Evolutionary conservation across 441 rosid genomes (phyloP).

Genomic region (Eruca vesicaria): DNA sequence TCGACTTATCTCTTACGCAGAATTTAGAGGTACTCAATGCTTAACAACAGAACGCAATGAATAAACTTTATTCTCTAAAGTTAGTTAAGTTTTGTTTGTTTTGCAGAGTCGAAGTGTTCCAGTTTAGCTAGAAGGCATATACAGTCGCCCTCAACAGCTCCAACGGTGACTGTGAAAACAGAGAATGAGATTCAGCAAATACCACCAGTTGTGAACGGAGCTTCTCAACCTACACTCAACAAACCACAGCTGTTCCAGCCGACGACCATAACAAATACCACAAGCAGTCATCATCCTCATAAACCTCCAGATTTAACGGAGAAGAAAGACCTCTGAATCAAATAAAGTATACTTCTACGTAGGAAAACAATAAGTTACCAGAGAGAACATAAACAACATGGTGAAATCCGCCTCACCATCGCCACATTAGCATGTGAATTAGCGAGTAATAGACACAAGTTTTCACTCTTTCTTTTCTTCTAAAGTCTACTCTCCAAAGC

Average conservation of each 20-base stretch:
- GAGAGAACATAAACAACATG: conserved; percentile 22
- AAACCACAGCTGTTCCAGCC: conserved; percentile 13
- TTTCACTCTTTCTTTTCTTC: too few relatives aligned
- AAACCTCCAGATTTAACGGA: conserved; percentile 41
- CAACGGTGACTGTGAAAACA: conserved; percentile 33
- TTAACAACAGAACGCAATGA: conserved; percentile 7
- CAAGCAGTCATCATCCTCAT: conserved; percentile 29
- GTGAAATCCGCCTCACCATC: conserved; percentile 3
- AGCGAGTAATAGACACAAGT: conserved; percentile 8
- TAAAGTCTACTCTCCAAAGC: too few relatives aligned
- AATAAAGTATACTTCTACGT: conserved; percentile 26
- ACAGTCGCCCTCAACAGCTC: conserved; percentile 33
- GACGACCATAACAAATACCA: conserved; percentile 21
- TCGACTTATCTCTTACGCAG: conserved; percentile 82
- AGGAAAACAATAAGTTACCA: conserved; percentile 22
- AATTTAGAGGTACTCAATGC: conserved; percentile 67
- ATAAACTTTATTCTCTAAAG: background rate
- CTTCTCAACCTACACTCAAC: conserved; percentile 35
- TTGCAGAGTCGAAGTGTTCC: conserved; percentile 64
- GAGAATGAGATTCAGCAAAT: conserved; percentile 46
- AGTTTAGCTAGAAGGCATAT: conserved; percentile 61
- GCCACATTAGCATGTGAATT: background rate
- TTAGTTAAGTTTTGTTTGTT: background rate
- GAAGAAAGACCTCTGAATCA: conserved; percentile 47
- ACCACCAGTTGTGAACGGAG: conserved; percentile 48